Percentiles rank a stretch among this genome's conserved stretches.
Conservation (phyloP, 805 yeast genomes). For the Yarrowia bubula region DNA sequence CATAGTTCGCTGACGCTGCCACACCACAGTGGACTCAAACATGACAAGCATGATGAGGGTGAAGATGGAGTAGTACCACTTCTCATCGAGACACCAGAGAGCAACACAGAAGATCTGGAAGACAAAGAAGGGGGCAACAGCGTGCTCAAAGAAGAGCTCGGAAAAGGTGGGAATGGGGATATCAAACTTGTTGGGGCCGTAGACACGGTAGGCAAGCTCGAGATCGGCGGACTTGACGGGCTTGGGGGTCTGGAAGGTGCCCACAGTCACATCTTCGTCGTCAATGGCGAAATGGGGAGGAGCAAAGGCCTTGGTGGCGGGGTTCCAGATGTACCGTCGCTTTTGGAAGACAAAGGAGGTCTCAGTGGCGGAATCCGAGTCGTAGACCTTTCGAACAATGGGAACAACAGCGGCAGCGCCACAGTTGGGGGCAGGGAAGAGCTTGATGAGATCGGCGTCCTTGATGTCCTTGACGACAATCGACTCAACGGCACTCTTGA, state of each 20-base stretch:
- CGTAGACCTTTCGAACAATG: constrained; percentile 51
- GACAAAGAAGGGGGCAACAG: constrained; percentile 96
- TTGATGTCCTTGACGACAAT: constrained; percentile 49
- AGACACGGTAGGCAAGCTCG: constrained; percentile 51
- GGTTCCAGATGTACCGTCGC: constrained; percentile 77
- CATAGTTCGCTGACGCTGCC: constrained; percentile 93
- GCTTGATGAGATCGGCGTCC: constrained; percentile 69
- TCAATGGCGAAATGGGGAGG: constrained; percentile 76
- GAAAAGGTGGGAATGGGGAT: constrained; percentile 90
- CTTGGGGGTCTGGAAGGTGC: constrained; percentile 48
- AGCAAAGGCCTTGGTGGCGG: constrained; percentile 53
- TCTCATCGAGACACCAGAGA: constrained; percentile 92
- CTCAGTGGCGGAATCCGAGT: constrained; percentile 56
- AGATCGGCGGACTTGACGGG: constrained; percentile 37
- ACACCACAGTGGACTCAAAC: constrained; percentile 92
- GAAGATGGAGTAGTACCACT: constrained; percentile 93
- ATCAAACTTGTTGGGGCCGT: constrained; percentile 86
- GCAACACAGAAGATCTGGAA: constrained; percentile 96
- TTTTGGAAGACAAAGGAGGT: constrained; percentile 82
- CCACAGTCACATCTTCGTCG: constrained; percentile 57
- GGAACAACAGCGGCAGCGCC: constrained; percentile 80
- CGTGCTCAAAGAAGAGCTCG: constrained; percentile 94
- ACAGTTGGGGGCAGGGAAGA: constrained; percentile 78
- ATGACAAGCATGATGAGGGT: constrained; percentile 88
- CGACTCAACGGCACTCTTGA: constrained; percentile 71